Conservation (phyloP, 371 early-diverging fungal species). For the Saksenaea oblongispora region DNA sequence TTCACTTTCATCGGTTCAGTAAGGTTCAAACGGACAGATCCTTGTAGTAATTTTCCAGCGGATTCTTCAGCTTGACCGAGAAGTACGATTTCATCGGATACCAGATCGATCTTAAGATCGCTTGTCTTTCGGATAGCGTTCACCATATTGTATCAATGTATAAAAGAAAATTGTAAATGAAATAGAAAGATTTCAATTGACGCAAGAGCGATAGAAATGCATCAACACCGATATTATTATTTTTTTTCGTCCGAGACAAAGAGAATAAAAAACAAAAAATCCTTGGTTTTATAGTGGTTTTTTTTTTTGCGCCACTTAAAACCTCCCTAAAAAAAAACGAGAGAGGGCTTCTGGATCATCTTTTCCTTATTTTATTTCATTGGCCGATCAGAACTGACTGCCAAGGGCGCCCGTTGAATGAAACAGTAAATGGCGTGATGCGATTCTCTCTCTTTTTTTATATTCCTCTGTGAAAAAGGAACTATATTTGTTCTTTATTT, state of each 20-base stretch:
- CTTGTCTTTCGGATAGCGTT: constrained; percentile 20
- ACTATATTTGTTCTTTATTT: neutral
- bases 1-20: constrained; percentile 44
- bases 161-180: neutral
- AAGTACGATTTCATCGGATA: constrained; percentile 27
- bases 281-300: neutral
- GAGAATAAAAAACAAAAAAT: neutral
- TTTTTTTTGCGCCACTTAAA: constrained; percentile 3
- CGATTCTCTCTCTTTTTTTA: neutral
- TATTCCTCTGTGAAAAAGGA: neutral
- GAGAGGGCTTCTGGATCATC: constrained; percentile 1
- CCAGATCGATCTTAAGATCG: constrained; percentile 36
- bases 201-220: neutral
- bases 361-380: neutral
- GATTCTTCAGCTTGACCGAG: constrained; percentile 41
- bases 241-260: constrained; percentile 1
- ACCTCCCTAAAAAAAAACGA: neutral
- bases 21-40: constrained; percentile 25
- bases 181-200: neutral
- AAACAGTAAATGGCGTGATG: neutral
- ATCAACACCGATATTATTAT: neutral
- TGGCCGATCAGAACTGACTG: neutral
- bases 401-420: neutral
- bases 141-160: constrained; percentile 6
- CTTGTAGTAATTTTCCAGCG: constrained; percentile 42